Evolutionary conservation across 116 monocot species (phyloP), one percentile per base, ranked within the genome.

Genomic region (Thalassia testudinum): DNA sequence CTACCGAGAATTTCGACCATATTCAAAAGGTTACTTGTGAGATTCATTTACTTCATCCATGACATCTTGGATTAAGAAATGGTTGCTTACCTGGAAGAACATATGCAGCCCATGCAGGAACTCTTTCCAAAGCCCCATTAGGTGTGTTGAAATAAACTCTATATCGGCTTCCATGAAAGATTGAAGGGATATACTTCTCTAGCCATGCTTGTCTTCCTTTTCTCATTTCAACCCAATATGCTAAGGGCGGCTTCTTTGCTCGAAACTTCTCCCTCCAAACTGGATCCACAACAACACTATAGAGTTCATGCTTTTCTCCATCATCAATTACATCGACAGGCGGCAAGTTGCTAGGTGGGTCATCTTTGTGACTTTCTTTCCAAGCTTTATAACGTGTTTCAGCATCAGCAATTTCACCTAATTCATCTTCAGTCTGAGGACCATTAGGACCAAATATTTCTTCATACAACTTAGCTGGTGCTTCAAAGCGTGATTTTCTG

Each of bases 41-140:
- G 10, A 34, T 34, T 34, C 6, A 3, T 34, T 34, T 34, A 34
- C 30, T 34, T 34, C 30, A 5, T 10, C 30, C 3, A 34, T 34
- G 30, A 3, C 30, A 34, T 34, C 10, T 34, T 10, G n/a, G 10
- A 5, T 34, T 34, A 34, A 20, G 19, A 45, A 45, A n/a, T n/a
- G n/a, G n/a, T n/a, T 45, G 18, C 45, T 2, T 65, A 93, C 95
- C 95, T 71, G 89, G 89, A 79, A 85, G 82, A 24, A 99, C 90
- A 70, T 89, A 89, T 24, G 89, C 69, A 42, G 97, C 82, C 97
- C 97, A 99, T 66, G 97, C 85, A 52, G 97, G 90, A 75, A 99
- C 69, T 59, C 97, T 67, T 42, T 99, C 97, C 60, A 99, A 58
- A 57, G 77, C 71, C 21, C 97, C 97, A 59, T 73, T 72, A 52